Evolutionary conservation across 1,284 basidiomycete species (phyloP).

Genomic region (Cryptococcus sp.): DNA sequence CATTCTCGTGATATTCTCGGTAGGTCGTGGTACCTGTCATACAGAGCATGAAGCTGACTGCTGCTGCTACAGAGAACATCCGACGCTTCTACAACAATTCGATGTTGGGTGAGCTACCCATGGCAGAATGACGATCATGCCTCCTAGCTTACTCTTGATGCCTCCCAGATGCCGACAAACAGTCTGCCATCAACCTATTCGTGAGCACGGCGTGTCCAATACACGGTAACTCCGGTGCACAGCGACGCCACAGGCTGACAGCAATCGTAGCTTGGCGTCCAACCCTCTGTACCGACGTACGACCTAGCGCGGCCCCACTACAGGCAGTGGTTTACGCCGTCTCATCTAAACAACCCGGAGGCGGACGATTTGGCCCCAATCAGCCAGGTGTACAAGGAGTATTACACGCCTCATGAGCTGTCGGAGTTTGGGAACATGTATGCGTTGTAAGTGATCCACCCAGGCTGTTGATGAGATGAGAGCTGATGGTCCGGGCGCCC

Average conservation of each 20-base stretch:
- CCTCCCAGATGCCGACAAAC: constrained; percentile 84
- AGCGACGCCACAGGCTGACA: background rate
- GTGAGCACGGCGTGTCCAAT: constrained; percentile 22
- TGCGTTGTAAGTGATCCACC: constrained; percentile 41
- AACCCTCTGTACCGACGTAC: constrained; percentile 33
- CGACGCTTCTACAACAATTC: constrained; percentile 95
- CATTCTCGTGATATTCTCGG: constrained; percentile 94
- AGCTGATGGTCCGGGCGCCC: no score
- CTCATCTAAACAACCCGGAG: constrained; percentile 61
- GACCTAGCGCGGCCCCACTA: constrained; percentile 60
- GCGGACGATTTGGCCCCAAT: constrained; percentile 38
- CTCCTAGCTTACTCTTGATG: background rate
- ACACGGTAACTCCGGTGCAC: background rate
- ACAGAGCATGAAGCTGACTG: background rate
- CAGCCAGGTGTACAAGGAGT: constrained; percentile 79
- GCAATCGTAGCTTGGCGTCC: constrained; percentile 64
- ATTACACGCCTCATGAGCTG: constrained; percentile 70
- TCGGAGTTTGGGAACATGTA: constrained; percentile 60
- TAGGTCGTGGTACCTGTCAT: constrained; percentile 11
- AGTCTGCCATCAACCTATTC: constrained; percentile 95
- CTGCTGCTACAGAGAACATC: constrained; percentile 64
- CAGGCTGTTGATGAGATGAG: background rate
- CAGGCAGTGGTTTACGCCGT: constrained; percentile 73
- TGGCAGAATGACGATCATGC: background rate
- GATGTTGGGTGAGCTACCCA: constrained; percentile 61